These are phyloP conservation scores for Aspergillus carbonarius DNA, from an alignment of 2,329 filamentous ascomycete genomes.

Conservation along the genomic window DNA sequence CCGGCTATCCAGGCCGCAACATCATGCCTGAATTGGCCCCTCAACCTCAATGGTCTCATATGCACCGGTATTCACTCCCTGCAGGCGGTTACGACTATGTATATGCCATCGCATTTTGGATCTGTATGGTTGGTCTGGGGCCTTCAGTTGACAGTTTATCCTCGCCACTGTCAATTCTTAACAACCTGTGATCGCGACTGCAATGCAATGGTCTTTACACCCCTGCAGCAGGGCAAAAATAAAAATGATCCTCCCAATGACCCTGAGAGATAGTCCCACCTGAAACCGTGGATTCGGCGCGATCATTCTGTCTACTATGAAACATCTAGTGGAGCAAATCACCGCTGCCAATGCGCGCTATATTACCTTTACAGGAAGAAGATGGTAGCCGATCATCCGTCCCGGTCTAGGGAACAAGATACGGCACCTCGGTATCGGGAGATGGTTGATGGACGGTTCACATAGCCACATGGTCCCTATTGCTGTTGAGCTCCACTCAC, in stretches of 20 bases:
- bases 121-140: neutral
- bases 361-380: neutral
- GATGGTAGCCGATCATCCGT: neutral
- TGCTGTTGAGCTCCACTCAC: constrained; percentile 3
- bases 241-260: neutral
- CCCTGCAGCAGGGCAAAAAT: neutral
- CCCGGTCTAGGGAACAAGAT: neutral
- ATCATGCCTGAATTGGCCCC: neutral
- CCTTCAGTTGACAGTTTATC: neutral
- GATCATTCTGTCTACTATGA: neutral
- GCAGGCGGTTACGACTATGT: too few species aligned
- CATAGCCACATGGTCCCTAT: neutral
- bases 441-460: neutral
- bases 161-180: neutral
- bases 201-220: neutral
- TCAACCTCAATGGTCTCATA: neutral
- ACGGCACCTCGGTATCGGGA: neutral
- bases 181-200: neutral
- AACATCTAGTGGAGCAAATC: constrained; percentile 4
- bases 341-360: neutral
- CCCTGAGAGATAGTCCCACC: neutral
- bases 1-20: neutral
- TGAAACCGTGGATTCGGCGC: neutral
- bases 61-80: neutral
- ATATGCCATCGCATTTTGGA: neutral